Evolutionary conservation across 495 filamentous ascomycete genomes (phyloP), one percentile per base, ranked within the genome.

Genomic region (Oleoguttula mirabilis): DNA sequence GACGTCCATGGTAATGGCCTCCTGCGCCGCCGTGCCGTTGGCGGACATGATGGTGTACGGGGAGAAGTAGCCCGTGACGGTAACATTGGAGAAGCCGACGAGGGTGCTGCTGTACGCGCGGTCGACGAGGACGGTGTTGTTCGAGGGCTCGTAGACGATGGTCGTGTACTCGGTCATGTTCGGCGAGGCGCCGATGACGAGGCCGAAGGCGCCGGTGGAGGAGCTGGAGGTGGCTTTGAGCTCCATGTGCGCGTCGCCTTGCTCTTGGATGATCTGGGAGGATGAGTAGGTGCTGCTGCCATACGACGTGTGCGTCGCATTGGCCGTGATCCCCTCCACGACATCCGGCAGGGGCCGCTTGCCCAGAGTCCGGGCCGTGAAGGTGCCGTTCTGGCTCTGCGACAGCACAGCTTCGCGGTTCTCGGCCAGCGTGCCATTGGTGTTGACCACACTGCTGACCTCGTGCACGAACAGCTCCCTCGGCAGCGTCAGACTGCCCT

Each of bases 381-480:
- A 63, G 3, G 57, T 57, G 0, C 63, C 63, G 36, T 60, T 48
- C 1, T 28, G 39, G 33, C 51, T 42, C 32, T 54, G 27, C 10
- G 48, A 43, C 5, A 58, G 36, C 3, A 45, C 39, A 12, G 57
- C 52, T 32, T 58, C 58, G 2, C 54, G 55, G 16, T 41, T 49
- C 15, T 31, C 33, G 14, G 50, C 51, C 5, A 62, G 35, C 19
- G 53, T 36, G 27, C 55, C 55, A 21, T 56, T 47, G 5, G 48
- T 34, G 32, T 60, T 50, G 7, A 60, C 35, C 2, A 66, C 49
- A 7, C 52, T 45, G 23, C 50, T 50, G 21, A 58, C 55, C 31
- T 55, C 51, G 32, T 61, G 55, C 15, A 67, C 64, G 42, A 60
- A 68, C n/a, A 65, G 40, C 35, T 68, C 52, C 1, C 64, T 55